phyloP scores from a whole-genome alignment of 129 eudicot genomes.

The Flaveria brownii region DNA sequence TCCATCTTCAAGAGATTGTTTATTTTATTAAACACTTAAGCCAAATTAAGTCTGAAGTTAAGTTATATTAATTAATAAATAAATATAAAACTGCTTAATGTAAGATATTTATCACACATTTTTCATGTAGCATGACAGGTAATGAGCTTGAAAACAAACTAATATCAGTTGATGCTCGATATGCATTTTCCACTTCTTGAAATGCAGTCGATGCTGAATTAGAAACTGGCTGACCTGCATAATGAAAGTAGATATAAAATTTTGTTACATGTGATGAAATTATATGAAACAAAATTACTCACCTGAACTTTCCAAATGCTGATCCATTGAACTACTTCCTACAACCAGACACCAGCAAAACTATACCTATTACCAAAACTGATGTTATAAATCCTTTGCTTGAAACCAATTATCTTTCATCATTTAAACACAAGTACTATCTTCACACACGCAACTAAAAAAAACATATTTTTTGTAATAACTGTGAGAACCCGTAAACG shows the following conservation, averaged over 20 bases:
- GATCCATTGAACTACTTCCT: slow-evolving; percentile 42
- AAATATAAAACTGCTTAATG: background rate
- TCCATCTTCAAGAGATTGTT: slow-evolving; percentile 46
- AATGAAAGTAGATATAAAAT: background rate
- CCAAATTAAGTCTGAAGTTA: slow-evolving; percentile 5
- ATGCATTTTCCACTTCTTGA: slow-evolving; percentile 49
- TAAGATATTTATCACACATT: slow-evolving; percentile 37
- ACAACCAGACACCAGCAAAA: slow-evolving; percentile 23
- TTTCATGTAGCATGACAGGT: slow-evolving; percentile 70
- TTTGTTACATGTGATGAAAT: background rate
- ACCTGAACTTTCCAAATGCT: slow-evolving; percentile 38
- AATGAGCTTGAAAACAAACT: slow-evolving; percentile 82
- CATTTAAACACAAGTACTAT: background rate
- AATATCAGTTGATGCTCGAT: slow-evolving; percentile 63
- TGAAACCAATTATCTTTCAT: background rate
- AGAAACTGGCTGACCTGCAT: slow-evolving; percentile 43
- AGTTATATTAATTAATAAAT: background rate
- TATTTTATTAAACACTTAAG: slow-evolving; percentile 1
- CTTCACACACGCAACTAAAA: background rate
- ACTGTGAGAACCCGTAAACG: too few relatives aligned
- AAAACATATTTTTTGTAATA: background rate
- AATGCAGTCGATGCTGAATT: slow-evolving; percentile 33
- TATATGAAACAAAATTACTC: slow-evolving; percentile 19
- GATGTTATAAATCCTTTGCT: background rate
- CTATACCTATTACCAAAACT: slow-evolving; percentile 35